Evolutionary conservation across 768 basidiomycete species (phyloP).

Genomic region (Leccinum rimulosum): DNA sequence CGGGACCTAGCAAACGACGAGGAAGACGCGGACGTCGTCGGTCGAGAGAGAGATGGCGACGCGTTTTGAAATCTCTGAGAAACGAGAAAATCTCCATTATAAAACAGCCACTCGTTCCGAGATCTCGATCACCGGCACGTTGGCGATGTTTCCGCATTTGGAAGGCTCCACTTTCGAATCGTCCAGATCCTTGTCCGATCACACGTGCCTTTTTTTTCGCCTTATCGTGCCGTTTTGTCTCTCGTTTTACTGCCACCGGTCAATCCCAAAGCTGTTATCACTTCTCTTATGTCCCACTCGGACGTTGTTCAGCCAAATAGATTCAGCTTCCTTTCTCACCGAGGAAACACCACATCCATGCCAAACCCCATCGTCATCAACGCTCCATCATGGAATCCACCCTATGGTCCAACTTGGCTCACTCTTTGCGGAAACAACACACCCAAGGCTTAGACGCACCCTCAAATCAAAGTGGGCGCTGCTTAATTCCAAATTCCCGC

Average conservation of each 20-base stretch:
- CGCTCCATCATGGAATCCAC: background rate
- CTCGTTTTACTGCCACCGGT: background rate
- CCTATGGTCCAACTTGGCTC: background rate
- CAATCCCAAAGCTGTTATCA: background rate
- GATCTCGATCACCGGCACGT: constrained; percentile 22
- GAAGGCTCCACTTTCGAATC: constrained; percentile 21
- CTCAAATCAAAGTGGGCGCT: background rate
- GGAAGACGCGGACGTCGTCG: background rate
- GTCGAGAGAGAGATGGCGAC: background rate
- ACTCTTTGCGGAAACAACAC: background rate
- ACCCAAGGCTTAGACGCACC: background rate
- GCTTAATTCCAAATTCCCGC: background rate
- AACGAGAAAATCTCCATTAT: background rate
- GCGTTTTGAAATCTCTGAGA: constrained; percentile 15
- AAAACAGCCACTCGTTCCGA: constrained; percentile 9
- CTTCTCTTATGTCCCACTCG: background rate
- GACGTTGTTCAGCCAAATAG: background rate
- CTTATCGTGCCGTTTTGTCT: constrained; percentile 13
- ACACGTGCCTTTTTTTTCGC: constrained; percentile 15
- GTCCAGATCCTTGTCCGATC: constrained; percentile 23
- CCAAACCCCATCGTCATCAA: background rate
- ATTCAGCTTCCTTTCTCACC: background rate
- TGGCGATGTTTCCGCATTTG: background rate
- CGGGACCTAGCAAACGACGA: background rate
- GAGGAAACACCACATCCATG: background rate